Percentiles rank a stretch among this genome's conserved stretches.
Conservation (phyloP, 1,284 basidiomycete species). For the Microbotryomycetes sp. region DNA sequence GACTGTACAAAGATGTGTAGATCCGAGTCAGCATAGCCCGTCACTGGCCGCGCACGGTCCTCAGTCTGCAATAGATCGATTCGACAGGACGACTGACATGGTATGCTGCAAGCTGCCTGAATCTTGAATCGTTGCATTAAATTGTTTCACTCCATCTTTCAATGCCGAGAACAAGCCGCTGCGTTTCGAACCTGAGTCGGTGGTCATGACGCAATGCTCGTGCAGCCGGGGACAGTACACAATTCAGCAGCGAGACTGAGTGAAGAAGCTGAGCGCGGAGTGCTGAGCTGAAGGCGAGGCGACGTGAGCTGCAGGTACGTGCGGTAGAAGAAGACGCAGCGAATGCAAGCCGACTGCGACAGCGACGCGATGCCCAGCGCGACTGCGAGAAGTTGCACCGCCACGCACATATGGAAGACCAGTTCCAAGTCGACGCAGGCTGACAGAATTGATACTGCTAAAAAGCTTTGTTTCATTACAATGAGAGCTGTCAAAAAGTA, state of each 20-base stretch:
- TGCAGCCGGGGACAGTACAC: background rate
- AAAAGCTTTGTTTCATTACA: too few relatives aligned
- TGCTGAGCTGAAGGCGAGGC: background rate
- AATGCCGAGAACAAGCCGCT: background rate
- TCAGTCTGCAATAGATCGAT: background rate
- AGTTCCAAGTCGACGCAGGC: too few relatives aligned
- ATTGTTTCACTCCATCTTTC: conserved; percentile 4
- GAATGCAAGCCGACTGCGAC: too few relatives aligned
- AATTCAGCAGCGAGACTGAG: background rate
- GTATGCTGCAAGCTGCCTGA: conserved; percentile 2
- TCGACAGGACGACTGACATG: background rate
- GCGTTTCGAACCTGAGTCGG: background rate
- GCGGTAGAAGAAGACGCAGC: too few relatives aligned
- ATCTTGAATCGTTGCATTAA: conserved; percentile 6
- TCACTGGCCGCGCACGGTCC: background rate
- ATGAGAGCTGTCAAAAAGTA: too few relatives aligned
- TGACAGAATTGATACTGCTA: too few relatives aligned
- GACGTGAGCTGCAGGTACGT: too few relatives aligned
- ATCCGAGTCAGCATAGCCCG: background rate
- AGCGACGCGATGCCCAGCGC: too few relatives aligned
- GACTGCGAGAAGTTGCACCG: too few relatives aligned
- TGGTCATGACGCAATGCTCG: background rate
- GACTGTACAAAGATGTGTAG: background rate
- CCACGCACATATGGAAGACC: too few relatives aligned
- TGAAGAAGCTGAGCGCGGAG: background rate